Conservation (phyloP, 345 rosid genomes). For the Populus pruinosa region DNA sequence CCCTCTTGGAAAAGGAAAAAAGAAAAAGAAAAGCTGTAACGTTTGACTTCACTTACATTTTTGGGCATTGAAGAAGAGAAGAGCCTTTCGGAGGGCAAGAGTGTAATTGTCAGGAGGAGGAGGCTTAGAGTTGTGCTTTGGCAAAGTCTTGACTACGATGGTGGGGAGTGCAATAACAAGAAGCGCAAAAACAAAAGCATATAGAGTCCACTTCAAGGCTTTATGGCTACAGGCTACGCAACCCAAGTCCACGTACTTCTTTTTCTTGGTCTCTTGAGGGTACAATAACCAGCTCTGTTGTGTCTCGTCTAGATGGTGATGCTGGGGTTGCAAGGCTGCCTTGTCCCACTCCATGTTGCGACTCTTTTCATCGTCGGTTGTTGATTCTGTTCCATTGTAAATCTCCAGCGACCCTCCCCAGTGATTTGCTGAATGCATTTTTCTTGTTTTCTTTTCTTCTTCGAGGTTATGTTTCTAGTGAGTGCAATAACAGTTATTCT, state of each 20-base stretch:
- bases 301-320: conserved; percentile 56
- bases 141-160: conserved; percentile 63
- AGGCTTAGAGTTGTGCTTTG: conserved; percentile 44
- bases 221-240: conserved; percentile 58
- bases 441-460: not conserved
- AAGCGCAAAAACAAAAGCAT: conserved; percentile 38
- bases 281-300: conserved; percentile 85
- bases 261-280: conserved; percentile 49
- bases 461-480: not conserved
- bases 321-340: conserved; percentile 39
- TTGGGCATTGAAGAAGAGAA: conserved; percentile 86
- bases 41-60: conserved; percentile 51
- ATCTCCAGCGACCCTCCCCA: conserved; percentile 86
- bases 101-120: conserved; percentile 72
- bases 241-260: conserved; percentile 70
- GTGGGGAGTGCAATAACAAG: conserved; percentile 60
- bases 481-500: not conserved
- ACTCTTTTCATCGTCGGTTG: conserved; percentile 35
- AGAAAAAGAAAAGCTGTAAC: not conserved
- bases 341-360: conserved; percentile 53
- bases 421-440: conserved; percentile 60
- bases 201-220: conserved; percentile 49
- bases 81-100: conserved; percentile 68
- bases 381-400: conserved; percentile 21
- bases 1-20: not conserved